These are phyloP conservation scores for Mortierella polycephala DNA, from an alignment of 371 early-diverging fungal species.

Conservation along the genomic window DNA sequence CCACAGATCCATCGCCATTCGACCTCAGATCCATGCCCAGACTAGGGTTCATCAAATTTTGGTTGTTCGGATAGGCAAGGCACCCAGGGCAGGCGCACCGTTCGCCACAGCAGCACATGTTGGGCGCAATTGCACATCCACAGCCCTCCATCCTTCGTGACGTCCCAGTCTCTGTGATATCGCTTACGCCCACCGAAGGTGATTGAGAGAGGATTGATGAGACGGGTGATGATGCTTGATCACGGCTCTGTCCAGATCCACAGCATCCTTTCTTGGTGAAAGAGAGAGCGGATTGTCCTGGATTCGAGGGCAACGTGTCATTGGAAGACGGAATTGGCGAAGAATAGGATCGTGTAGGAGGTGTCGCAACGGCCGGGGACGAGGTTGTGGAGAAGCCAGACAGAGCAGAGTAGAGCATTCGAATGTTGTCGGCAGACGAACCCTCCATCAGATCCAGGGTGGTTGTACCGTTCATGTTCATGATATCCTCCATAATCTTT, in stretches of 20 bases:
- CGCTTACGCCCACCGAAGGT: constrained; percentile 50
- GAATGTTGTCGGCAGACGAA: constrained; percentile 42
- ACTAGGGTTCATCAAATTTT: constrained; percentile 6
- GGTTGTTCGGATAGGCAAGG: constrained; percentile 52
- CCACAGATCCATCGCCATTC: constrained; percentile 6
- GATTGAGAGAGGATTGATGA: constrained; percentile 28
- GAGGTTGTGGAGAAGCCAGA: constrained; percentile 44
- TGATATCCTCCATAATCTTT: constrained; percentile 49
- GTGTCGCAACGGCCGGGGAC: constrained; percentile 25
- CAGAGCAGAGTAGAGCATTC: constrained; percentile 50
- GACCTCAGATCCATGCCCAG: constrained; percentile 10
- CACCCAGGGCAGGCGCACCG: constrained; percentile 52
- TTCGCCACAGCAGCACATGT: constrained; percentile 53
- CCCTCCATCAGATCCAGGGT: constrained; percentile 48
- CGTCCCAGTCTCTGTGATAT: constrained; percentile 23
- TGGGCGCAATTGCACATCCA: constrained; percentile 49
- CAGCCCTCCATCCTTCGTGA: constrained; percentile 29
- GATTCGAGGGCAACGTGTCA: constrained; percentile 9
- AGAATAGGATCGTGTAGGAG: constrained; percentile 36
- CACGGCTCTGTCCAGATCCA: constrained; percentile 17
- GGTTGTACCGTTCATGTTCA: constrained; percentile 51
- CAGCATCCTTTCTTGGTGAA: constrained; percentile 16
- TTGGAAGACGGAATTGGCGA: constrained; percentile 21
- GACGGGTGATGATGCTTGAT: constrained; percentile 21
- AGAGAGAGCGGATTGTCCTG: constrained; percentile 5